Conservation (phyloP, 2,329 filamentous ascomycete genomes). For the Xylaria sp. region DNA sequence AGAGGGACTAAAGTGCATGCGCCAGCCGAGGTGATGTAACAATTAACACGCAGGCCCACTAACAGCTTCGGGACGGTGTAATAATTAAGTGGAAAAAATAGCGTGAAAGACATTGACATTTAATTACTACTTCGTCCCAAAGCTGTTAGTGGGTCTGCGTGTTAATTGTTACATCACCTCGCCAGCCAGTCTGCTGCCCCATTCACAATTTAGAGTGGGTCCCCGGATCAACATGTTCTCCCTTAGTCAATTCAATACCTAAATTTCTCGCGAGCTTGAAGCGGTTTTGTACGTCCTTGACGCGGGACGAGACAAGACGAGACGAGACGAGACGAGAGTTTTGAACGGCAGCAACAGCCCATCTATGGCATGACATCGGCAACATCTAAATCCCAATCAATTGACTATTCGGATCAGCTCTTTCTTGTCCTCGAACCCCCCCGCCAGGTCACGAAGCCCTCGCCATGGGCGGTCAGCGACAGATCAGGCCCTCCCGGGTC, state of each 20-base stretch:
- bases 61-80: no score
- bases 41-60: no score
- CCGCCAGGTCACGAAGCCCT: background rate
- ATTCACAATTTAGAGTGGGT: constrained; percentile 34
- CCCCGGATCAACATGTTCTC: constrained; percentile 26
- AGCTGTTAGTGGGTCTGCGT: no score
- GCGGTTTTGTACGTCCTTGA: background rate
- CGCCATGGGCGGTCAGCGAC: constrained; percentile 50
- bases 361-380: background rate
- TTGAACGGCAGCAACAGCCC: background rate
- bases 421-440: no score
- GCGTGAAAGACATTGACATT: no score
- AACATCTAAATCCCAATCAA: background rate
- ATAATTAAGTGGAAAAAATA: no score
- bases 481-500: constrained; percentile 55
- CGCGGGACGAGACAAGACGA: background rate
- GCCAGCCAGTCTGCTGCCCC: constrained; percentile 23
- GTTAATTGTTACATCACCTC: no score
- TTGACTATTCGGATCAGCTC: background rate
- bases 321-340: background rate
- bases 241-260: constrained; percentile 18
- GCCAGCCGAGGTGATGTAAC: no score
- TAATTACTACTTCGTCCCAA: no score
- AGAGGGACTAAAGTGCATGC: background rate
- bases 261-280: constrained; percentile 27